A percentile compares a stretch with the other conserved stretches of the same genome.
Conservation (phyloP, 768 basidiomycete species). For the Suillus ampliporus region DNA sequence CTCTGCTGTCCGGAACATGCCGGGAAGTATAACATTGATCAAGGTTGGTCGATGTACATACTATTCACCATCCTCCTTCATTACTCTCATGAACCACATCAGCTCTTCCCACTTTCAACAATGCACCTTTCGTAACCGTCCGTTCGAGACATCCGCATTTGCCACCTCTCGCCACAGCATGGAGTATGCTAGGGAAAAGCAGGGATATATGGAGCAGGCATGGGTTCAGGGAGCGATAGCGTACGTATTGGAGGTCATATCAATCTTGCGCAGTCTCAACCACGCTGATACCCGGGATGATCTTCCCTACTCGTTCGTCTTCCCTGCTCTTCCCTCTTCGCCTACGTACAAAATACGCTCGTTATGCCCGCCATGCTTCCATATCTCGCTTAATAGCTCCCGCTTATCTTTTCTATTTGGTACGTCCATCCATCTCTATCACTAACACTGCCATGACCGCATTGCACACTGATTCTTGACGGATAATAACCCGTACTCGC, state of each 20-base stretch:
- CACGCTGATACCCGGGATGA: not conserved
- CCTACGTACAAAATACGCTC: not conserved
- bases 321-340: too few species aligned
- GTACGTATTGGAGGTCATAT: constrained; percentile 3
- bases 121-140: too few species aligned
- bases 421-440: not conserved
- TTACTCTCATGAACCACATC: too few species aligned
- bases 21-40: too few species aligned
- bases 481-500: too few species aligned
- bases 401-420: constrained; percentile 2
- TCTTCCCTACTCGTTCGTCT: not conserved
- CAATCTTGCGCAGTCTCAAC: constrained; percentile 1
- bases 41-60: too few species aligned
- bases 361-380: not conserved
- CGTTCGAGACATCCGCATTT: too few species aligned
- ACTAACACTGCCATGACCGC: too few species aligned
- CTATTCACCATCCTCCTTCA: too few species aligned
- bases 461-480: too few species aligned
- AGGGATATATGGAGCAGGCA: not conserved
- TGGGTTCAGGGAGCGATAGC: not conserved
- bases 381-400: not conserved
- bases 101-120: too few species aligned
- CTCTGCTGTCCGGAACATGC: too few species aligned
- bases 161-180: not conserved
- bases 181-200: not conserved